Conservation (phyloP, 2,329 filamentous ascomycete genomes). For the Endoconidiophora polonica region DNA sequence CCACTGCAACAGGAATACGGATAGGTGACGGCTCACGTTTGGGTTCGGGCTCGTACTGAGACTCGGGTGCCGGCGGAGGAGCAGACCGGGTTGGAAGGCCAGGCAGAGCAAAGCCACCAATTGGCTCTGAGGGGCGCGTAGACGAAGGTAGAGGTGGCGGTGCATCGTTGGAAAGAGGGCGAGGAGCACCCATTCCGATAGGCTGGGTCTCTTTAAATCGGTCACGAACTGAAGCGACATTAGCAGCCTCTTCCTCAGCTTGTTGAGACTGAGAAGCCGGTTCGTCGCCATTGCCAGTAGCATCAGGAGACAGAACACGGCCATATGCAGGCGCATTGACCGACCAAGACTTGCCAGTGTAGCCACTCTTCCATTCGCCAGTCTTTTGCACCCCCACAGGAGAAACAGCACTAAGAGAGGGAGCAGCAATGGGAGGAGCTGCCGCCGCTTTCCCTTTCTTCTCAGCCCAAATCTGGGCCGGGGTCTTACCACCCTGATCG, state of each 20-base stretch:
- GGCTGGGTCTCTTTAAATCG: constrained; percentile 65
- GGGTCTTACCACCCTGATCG: constrained; percentile 87
- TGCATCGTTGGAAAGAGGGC: constrained; percentile 26
- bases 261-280: constrained; percentile 23
- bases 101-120: constrained; percentile 62
- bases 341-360: constrained; percentile 77
- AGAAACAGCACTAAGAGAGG: constrained; percentile 28
- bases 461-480: constrained; percentile 92
- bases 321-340: constrained; percentile 58
- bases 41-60: constrained; percentile 39
- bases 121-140: constrained; percentile 45
- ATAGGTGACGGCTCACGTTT: constrained; percentile 57
- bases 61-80: constrained; percentile 33
- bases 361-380: constrained; percentile 85
- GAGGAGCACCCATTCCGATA: constrained; percentile 36
- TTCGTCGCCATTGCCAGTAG: constrained; percentile 35
- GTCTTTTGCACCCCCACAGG: constrained; percentile 53
- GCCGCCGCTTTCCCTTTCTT: constrained; percentile 58
- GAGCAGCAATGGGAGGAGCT: constrained; percentile 26
- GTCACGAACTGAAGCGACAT: constrained; percentile 60
- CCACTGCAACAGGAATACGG: constrained; percentile 71
- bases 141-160: constrained; percentile 21
- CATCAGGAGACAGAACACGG: constrained; percentile 43
- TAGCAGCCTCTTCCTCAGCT: constrained; percentile 38
- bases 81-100: constrained; percentile 50